A percentile compares a stretch with the other conserved stretches of the same genome.
These are phyloP conservation scores for Aspergillus amoenus DNA, from an alignment of 2,329 filamentous ascomycete species.

Conservation along the genomic window DNA sequence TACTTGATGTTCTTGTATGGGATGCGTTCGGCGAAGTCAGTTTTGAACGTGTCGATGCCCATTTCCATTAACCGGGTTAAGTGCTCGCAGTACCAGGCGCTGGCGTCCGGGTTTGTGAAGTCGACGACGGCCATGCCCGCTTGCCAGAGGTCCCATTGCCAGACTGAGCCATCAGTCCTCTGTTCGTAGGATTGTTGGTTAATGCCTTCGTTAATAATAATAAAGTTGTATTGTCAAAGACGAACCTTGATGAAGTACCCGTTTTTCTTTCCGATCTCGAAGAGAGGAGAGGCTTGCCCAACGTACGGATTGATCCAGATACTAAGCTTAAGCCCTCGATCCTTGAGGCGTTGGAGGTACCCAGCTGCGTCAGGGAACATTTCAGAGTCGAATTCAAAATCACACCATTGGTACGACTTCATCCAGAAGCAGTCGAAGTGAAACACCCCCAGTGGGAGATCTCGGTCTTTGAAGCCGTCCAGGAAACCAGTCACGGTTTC, in stretches of 20 bases:
- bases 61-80: conserved; percentile 65
- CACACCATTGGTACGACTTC: conserved; percentile 72
- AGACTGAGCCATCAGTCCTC: conserved; percentile 67
- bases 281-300: conserved; percentile 66
- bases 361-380: conserved; percentile 68
- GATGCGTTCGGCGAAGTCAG: conserved; percentile 73
- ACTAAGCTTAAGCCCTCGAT: conserved; percentile 64
- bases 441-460: conserved; percentile 68
- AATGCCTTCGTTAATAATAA: background rate
- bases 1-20: conserved; percentile 65
- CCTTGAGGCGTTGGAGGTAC: conserved; percentile 65
- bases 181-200: conserved; percentile 11
- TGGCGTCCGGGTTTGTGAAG: conserved; percentile 70
- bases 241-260: conserved; percentile 64
- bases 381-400: conserved; percentile 68
- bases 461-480: conserved; percentile 65
- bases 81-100: conserved; percentile 63
- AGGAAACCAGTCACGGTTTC: conserved; percentile 65
- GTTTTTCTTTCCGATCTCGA: conserved; percentile 60
- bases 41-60: conserved; percentile 72
- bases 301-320: conserved; percentile 79
- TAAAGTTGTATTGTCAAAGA: background rate
- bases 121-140: conserved; percentile 73
- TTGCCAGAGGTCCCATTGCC: conserved; percentile 78
- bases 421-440: conserved; percentile 80